Conservation (phyloP, 1,139 yeast genomes). For the Arxiozyma slooffiae region DNA sequence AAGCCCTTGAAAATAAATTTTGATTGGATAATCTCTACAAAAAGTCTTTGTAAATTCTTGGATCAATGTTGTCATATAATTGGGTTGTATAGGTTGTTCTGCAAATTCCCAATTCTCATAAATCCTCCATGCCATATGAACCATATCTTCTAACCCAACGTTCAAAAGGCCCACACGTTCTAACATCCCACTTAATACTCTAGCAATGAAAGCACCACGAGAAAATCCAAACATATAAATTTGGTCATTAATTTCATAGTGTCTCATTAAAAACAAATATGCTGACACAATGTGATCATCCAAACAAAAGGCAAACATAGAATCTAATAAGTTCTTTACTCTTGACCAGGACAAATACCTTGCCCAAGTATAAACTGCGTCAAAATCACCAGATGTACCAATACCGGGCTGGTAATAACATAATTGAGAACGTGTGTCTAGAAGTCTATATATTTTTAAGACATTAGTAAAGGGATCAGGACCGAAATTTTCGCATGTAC, state of each 20-base stretch:
- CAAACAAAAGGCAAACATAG: conserved; percentile 46
- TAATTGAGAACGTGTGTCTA: conserved; percentile 42
- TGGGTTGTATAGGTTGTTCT: conserved; percentile 43
- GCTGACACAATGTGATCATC: conserved; percentile 49
- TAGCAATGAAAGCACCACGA: conserved; percentile 56
- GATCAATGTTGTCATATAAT: conserved; percentile 36
- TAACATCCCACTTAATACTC: conserved; percentile 57
- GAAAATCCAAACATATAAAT: conserved; percentile 54
- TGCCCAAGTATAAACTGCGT: conserved; percentile 27
- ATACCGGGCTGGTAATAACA: conserved; percentile 63
- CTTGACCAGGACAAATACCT: conserved; percentile 17
- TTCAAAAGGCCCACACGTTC: too few species aligned
- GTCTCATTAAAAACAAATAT: conserved; percentile 41
- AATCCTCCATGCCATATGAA: conserved; percentile 50
- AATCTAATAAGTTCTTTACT: conserved; percentile 34
- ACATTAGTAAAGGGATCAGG: conserved; percentile 48
- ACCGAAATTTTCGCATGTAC: conserved; percentile 53
- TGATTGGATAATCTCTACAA: conserved; percentile 35
- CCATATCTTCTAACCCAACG: conserved; percentile 50
- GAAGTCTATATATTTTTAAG: conserved; percentile 42
- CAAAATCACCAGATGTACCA: conserved; percentile 42
- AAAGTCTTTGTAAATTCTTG: conserved; percentile 46
- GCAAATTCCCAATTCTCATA: conserved; percentile 54
- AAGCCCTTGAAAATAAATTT: conserved; percentile 49
- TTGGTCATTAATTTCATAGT: too few species aligned